phyloP scores from a whole-genome alignment of 176 grass and related monocot genomes.

The Oryza punctata region DNA sequence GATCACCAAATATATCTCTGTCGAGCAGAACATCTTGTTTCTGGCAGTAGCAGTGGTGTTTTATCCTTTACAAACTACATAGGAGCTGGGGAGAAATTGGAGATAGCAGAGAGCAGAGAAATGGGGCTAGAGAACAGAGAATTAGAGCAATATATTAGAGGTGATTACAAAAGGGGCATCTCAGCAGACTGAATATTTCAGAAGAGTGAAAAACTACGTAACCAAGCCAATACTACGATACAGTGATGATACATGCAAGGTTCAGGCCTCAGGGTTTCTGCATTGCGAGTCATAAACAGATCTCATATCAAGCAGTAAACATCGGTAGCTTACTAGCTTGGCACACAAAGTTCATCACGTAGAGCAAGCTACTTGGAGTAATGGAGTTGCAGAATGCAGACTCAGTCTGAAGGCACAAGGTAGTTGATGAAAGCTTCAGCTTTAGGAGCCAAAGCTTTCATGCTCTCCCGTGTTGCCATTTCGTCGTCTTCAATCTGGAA shows the following conservation, averaged over 20 bases:
- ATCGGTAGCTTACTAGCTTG: constrained; percentile 14
- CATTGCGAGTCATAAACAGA: too few relatives aligned
- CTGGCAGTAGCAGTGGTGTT: too few relatives aligned
- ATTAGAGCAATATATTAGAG: not conserved
- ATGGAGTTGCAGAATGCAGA: too few relatives aligned
- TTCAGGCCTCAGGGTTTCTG: not conserved
- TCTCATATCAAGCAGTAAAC: too few relatives aligned
- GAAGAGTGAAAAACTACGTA: not conserved
- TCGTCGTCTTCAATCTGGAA: constrained; percentile 74
- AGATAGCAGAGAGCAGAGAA: too few relatives aligned
- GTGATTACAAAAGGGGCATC: not conserved
- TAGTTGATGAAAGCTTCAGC: constrained; percentile 76
- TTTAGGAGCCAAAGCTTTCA: constrained; percentile 58
- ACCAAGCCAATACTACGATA: not conserved
- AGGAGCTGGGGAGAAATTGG: too few relatives aligned
- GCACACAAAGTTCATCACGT: not conserved
- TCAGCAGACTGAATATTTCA: too few relatives aligned
- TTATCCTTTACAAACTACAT: too few relatives aligned
- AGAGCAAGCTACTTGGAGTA: not conserved
- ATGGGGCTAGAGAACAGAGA: too few relatives aligned
- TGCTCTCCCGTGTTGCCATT: constrained; percentile 55
- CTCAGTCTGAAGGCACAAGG: constrained; percentile 54
- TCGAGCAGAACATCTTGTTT: too few relatives aligned
- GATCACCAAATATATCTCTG: too few relatives aligned
- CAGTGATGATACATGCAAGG: not conserved